A percentile compares a stretch with the other conserved stretches of the same genome.
Evolutionary conservation across 176 grass and related monocot genomes (phyloP).

Genomic region (Neostapfia colusana): DNA sequence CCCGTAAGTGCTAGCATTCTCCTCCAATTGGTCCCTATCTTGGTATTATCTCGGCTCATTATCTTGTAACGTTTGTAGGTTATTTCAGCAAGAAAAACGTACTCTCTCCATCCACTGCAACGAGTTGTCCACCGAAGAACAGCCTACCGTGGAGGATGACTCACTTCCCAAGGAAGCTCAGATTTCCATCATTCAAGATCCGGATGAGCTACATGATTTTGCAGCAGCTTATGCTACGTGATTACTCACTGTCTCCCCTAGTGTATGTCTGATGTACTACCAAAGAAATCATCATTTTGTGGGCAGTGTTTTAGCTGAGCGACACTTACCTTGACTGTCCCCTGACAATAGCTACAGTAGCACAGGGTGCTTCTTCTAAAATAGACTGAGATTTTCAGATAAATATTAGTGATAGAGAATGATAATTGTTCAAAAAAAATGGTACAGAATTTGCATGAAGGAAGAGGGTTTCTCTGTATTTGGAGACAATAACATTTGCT

Average conservation of each 20-base stretch:
- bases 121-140: constrained; percentile 41
- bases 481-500: constrained; percentile 2
- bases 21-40: not conserved
- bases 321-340: not conserved
- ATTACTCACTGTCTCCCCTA: not conserved
- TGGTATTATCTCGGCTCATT: constrained; percentile 4
- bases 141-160: constrained; percentile 36
- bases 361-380: constrained; percentile 6
- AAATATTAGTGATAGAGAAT: constrained; percentile 14
- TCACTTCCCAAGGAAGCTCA: constrained; percentile 46
- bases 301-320: not conserved
- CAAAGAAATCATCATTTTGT: not conserved
- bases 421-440: not conserved
- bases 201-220: constrained; percentile 44
- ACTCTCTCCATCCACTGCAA: constrained; percentile 79
- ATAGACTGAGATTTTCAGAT: not conserved
- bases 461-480: not conserved
- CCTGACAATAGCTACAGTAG: not conserved
- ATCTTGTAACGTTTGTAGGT: constrained; percentile 33
- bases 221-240: constrained; percentile 55
- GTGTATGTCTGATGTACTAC: not conserved
- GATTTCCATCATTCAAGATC: constrained; percentile 44
- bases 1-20: constrained; percentile 55
- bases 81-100: constrained; percentile 84
- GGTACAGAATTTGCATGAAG: not conserved